phyloP scores from a whole-genome alignment of 495 filamentous ascomycete genomes.

The Hypoxylon trugodes region DNA sequence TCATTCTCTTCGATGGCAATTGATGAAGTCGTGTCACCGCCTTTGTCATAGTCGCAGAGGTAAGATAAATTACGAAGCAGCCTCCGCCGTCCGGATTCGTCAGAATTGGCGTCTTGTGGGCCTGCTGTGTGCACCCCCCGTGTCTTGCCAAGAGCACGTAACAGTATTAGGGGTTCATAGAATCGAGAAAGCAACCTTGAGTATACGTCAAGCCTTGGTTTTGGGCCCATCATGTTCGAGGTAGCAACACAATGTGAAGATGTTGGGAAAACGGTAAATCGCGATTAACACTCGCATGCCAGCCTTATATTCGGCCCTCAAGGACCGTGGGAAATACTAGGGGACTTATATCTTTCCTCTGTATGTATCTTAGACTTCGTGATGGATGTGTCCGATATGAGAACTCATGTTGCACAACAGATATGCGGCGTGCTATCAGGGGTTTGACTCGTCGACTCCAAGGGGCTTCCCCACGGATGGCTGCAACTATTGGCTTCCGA shows the following conservation, averaged over 20 bases:
- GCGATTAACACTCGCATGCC: no score
- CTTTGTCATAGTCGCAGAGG: slow-evolving; percentile 48
- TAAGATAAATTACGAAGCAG: slow-evolving; percentile 47
- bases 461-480: no score
- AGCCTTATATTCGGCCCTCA: neutral
- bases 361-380: no score
- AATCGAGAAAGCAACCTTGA: slow-evolving; percentile 40
- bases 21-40: slow-evolving; percentile 43
- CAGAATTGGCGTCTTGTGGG: slow-evolving; percentile 1
- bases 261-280: no score
- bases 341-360: no score
- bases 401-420: no score
- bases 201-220: slow-evolving; percentile 14
- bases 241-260: neutral
- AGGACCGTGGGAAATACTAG: no score
- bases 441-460: no score
- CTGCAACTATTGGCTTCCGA: no score
- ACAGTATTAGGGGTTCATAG: slow-evolving; percentile 47
- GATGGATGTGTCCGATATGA: no score
- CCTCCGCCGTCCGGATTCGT: slow-evolving; percentile 5
- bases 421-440: no score
- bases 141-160: slow-evolving; percentile 41
- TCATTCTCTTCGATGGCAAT: slow-evolving; percentile 44
- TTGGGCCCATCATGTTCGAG: neutral
- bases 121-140: slow-evolving; percentile 36